phyloP scores from a whole-genome alignment of 208 protist genomes.

The Leptomonas seymouri region DNA sequence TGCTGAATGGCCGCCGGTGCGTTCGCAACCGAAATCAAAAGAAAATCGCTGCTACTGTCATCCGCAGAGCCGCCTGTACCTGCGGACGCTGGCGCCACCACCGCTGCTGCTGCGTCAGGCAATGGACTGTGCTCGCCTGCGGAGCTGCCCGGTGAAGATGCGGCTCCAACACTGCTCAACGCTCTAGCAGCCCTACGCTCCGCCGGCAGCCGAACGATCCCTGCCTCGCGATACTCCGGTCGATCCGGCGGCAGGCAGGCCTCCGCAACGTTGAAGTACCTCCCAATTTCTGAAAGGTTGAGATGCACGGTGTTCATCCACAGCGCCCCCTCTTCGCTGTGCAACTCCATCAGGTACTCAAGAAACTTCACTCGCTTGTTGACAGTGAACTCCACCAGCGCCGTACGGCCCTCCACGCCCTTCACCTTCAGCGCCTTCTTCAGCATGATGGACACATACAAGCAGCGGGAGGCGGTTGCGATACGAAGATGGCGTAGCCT shows the following conservation, averaged over 20 bases:
- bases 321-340: conserved; percentile 58
- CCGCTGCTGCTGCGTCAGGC: background rate
- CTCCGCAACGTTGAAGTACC: conserved; percentile 31
- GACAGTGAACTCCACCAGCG: conserved; percentile 65
- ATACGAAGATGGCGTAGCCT: too few species aligned
- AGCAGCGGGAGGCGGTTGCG: background rate
- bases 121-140: background rate
- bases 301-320: conserved; percentile 62
- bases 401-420: conserved; percentile 43
- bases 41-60: background rate
- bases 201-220: conserved; percentile 27
- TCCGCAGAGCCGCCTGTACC: background rate
- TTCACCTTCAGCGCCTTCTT: conserved; percentile 65
- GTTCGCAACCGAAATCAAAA: conserved; percentile 30
- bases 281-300: conserved; percentile 1
- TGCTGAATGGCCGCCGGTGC: conserved; percentile 32
- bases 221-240: conserved; percentile 6
- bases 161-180: background rate
- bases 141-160: background rate
- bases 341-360: conserved; percentile 68
- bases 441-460: conserved; percentile 19
- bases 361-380: conserved; percentile 72
- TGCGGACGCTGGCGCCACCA: background rate
- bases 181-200: background rate
- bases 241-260: conserved; percentile 24